These are phyloP conservation scores for Xylariaceae sp. DNA, from an alignment of 2,329 filamentous ascomycete genomes.

Conservation along the genomic window DNA sequence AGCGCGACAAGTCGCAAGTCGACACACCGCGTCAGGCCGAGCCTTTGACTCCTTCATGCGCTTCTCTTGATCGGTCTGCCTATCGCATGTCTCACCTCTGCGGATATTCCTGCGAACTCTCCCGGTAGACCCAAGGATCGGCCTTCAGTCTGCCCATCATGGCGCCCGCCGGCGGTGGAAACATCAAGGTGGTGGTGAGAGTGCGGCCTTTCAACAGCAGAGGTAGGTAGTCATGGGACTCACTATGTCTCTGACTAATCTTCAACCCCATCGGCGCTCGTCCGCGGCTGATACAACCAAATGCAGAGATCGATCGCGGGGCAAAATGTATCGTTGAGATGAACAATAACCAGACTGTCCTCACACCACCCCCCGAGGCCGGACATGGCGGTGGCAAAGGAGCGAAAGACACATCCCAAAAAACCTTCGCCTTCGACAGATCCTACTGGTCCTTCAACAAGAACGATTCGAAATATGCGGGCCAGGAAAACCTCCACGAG, in stretches of 20 bases:
- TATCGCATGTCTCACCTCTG: conserved; percentile 21
- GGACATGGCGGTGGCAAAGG: conserved; percentile 54
- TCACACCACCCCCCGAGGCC: conserved; percentile 62
- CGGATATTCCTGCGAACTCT: no score
- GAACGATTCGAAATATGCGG: conserved; percentile 72
- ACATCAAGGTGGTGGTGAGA: conserved; percentile 99
- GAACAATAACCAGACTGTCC: conserved; percentile 85
- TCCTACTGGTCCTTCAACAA: conserved; percentile 98
- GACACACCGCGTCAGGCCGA: no score
- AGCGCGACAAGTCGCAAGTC: no score
- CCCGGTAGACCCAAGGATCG: conserved; percentile 10
- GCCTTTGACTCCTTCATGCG: no score
- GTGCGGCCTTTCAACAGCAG: conserved; percentile 90
- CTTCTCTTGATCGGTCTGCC: conserved; percentile 5
- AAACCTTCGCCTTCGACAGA: conserved; percentile 90
- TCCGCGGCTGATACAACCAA: no score
- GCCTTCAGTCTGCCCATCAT: conserved; percentile 35
- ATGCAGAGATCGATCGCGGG: conserved; percentile 74
- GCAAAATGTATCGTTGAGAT: conserved; percentile 98
- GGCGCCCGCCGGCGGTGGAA: conserved; percentile 70
- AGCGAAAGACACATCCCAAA: conserved; percentile 63
- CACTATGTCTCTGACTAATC: background rate
- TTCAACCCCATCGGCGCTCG: background rate
- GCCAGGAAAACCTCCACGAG: conserved; percentile 79
- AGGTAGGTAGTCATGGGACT: conserved; percentile 48